Evolutionary conservation across 2,329 filamentous ascomycete genomes (phyloP).

Genomic region (Penicillium thymicola): DNA sequence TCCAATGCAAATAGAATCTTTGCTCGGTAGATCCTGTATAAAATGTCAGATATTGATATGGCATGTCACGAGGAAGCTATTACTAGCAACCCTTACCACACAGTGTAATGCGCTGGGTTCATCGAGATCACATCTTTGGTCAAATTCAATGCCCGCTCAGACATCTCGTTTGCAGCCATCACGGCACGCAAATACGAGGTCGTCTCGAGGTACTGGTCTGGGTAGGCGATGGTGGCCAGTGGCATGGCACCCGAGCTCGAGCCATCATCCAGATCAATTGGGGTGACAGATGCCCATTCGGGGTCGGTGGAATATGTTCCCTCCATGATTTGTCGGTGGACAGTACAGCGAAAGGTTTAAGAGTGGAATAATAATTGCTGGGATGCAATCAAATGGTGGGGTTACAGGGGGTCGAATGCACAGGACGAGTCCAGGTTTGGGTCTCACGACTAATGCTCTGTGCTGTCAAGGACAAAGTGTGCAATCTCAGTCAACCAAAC

Average conservation of each 20-base stretch:
- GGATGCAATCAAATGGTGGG: conserved; percentile 4
- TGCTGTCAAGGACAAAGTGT: background rate
- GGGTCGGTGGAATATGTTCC: conserved; percentile 62
- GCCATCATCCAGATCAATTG: conserved; percentile 80
- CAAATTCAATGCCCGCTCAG: conserved; percentile 70
- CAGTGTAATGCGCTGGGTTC: conserved; percentile 97
- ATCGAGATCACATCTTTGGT: conserved; percentile 87
- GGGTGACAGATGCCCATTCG: conserved; percentile 78
- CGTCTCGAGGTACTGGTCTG: conserved; percentile 83
- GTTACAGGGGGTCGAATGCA: conserved; percentile 1
- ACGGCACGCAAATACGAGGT: conserved; percentile 91
- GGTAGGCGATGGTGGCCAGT: conserved; percentile 89
- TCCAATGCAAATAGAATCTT: conserved; percentile 68
- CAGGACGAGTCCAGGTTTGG: background rate
- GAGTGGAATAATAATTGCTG: background rate
- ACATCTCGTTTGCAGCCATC: conserved; percentile 85
- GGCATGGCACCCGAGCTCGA: conserved; percentile 54
- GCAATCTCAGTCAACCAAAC: background rate
- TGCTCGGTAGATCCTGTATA: conserved; percentile 73
- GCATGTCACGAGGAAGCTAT: background rate
- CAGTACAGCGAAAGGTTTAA: background rate
- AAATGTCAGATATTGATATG: conserved; percentile 11
- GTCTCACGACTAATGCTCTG: background rate
- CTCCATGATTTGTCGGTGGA: conserved; percentile 22
- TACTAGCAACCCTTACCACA: conserved; percentile 62